Evolutionary conservation across 495 filamentous ascomycete genomes (phyloP).

Genomic region (Podospora sp.): DNA sequence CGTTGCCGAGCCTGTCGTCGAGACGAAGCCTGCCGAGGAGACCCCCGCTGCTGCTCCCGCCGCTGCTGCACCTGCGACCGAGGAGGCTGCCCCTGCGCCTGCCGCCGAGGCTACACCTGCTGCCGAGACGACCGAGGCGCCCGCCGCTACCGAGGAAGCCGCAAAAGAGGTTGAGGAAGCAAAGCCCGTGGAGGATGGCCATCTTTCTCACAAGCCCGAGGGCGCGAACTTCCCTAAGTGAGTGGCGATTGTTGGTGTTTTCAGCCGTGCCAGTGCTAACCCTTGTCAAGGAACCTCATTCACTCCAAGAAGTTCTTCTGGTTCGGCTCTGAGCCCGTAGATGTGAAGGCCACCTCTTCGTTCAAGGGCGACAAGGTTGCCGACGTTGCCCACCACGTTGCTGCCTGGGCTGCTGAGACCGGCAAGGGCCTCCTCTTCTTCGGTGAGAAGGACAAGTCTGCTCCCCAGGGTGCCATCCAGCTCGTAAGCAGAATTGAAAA

Average conservation of each 20-base stretch:
- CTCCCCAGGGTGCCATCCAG: constrained; percentile 80
- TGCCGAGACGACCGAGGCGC: constrained; percentile 47
- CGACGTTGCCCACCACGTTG: constrained; percentile 73
- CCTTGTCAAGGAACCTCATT: constrained; percentile 45
- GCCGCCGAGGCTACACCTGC: no score
- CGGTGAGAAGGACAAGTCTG: constrained; percentile 80
- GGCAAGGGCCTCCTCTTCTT: constrained; percentile 95
- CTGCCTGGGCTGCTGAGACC: constrained; percentile 87
- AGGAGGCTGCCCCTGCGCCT: constrained; percentile 44
- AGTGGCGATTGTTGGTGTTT: constrained; percentile 36
- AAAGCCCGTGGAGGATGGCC: constrained; percentile 72
- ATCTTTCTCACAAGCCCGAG: constrained; percentile 82
- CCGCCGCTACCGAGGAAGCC: constrained; percentile 51
- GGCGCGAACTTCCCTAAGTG: constrained; percentile 84
- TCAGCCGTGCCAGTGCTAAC: constrained; percentile 25
- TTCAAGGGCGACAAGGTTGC: constrained; percentile 86
- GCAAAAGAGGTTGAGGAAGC: constrained; percentile 57
- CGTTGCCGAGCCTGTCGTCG: constrained; percentile 49
- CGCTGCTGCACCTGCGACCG: constrained; percentile 41
- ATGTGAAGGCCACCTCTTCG: constrained; percentile 68
- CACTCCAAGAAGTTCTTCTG: constrained; percentile 72
- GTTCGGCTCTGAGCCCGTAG: constrained; percentile 81
- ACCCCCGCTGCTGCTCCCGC: constrained; percentile 31
- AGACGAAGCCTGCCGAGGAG: constrained; percentile 45
- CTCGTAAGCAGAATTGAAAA: constrained; percentile 62